Conservation (phyloP, 805 yeast species). For the Ogataea pilisensis region DNA sequence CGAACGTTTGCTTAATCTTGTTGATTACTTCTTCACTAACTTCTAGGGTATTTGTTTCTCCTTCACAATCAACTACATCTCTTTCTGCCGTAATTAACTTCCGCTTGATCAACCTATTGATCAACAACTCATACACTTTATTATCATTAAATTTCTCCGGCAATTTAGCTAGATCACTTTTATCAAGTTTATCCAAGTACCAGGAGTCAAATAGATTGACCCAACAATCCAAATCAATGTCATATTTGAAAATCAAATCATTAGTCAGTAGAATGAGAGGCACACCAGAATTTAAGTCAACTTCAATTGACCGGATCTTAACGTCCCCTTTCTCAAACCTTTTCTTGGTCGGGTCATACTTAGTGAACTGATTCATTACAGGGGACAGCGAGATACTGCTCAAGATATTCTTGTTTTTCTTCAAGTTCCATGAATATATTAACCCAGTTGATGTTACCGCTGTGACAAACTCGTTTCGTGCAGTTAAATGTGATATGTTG, state of each 20-base stretch:
- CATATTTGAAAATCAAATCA: constrained; percentile 39
- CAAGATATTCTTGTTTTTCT: constrained; percentile 30
- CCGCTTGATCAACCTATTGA: constrained; percentile 12
- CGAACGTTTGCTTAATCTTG: constrained; percentile 7
- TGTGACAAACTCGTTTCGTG: constrained; percentile 33
- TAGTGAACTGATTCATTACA: constrained; percentile 38
- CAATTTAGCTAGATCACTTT: neutral
- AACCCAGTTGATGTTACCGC: constrained; percentile 49
- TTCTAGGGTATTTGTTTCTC: constrained; percentile 1
- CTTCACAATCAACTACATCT: no score
- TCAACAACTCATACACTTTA: constrained; percentile 10
- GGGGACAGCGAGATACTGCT: constrained; percentile 50
- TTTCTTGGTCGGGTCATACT: constrained; percentile 18
- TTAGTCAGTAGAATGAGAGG: constrained; percentile 37
- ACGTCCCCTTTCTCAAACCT: constrained; percentile 20
- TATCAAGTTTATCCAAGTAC: constrained; percentile 15
- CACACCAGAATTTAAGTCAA: no score
- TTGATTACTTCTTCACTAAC: constrained; percentile 1
- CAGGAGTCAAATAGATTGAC: constrained; percentile 39
- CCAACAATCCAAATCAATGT: constrained; percentile 44
- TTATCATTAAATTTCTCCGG: constrained; percentile 5
- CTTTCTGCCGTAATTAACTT: no score
- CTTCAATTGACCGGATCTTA: constrained; percentile 17
- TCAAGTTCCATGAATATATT: constrained; percentile 48
- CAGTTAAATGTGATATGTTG: constrained; percentile 37